Evolutionary conservation across 768 basidiomycete genomes (phyloP).

Genomic region (Lentinula raphanica): DNA sequence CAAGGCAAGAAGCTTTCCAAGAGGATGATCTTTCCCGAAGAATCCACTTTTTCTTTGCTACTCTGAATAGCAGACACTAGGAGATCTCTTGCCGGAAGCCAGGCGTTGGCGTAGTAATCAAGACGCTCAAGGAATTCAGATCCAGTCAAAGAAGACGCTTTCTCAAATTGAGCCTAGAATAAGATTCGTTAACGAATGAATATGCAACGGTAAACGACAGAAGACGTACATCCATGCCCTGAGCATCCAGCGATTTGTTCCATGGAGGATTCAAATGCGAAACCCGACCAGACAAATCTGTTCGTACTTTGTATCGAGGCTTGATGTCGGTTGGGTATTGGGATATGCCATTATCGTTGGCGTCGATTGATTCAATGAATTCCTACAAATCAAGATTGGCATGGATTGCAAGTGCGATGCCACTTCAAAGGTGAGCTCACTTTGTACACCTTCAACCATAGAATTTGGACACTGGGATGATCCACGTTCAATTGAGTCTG

Average conservation of each 20-base stretch:
- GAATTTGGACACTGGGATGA: constrained; percentile 59
- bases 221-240: constrained; percentile 63
- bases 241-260: constrained; percentile 75
- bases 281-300: constrained; percentile 83
- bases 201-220: not conserved
- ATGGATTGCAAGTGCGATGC: not conserved
- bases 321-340: constrained; percentile 67
- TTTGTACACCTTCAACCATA: constrained; percentile 90
- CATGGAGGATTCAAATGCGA: constrained; percentile 84
- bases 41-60: constrained; percentile 54
- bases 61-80: constrained; percentile 55
- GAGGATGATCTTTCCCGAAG: constrained; percentile 71
- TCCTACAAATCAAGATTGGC: constrained; percentile 40
- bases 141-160: constrained; percentile 80
- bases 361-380: constrained; percentile 93
- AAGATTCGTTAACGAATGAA: constrained; percentile 1
- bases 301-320: constrained; percentile 69
- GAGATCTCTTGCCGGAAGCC: constrained; percentile 87
- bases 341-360: constrained; percentile 89
- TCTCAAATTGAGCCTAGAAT: constrained; percentile 61
- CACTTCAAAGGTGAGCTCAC: constrained; percentile 27
- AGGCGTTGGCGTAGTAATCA: constrained; percentile 80
- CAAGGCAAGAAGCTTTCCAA: constrained; percentile 81
- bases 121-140: constrained; percentile 77
- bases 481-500: constrained; percentile 42